Base-by-base conservation (phyloP, 2,329 filamentous ascomycete genomes). In the Teratosphaeriaceae sp. region DNA sequence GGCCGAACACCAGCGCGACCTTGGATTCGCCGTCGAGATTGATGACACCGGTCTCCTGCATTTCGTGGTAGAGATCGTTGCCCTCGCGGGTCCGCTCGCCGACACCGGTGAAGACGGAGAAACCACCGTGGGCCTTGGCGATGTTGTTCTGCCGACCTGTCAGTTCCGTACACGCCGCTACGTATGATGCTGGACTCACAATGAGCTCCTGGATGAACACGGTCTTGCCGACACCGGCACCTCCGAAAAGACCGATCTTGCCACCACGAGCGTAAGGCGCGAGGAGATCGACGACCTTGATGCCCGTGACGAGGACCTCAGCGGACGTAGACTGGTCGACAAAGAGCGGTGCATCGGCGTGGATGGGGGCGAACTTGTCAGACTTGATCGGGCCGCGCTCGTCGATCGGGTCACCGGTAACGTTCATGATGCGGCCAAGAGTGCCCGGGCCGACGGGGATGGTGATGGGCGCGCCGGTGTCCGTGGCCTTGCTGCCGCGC, bases 21-120 rank as follows among this genome's bases (percentile, higher is more conserved):
- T 98, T 98, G 72, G 92, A 97, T 65, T 96, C 90, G 73, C 92
- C 92, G 57, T 98, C 92, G 58, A 98, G 88, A 74, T 98, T 83
- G 74, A 98, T 98, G 80, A 98, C 92, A 67, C 86, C 88, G 60
- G 92, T 98, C 78, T 98, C 90, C 80, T 97, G 92, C 92, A 98
- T 98, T 82, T 98, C 92, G 78, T 98, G 90, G 85, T 98, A 98
- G 80, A 98, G 74, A 84, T 98, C 92, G 83, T 98, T 98, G 82
- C 92, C 92, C 84, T 98, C 92, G 88, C 92, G 92, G 69, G 92
- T 98, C 80, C 92, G 90, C 85, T 98, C 92, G 72, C 92, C 92
- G 75, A 98, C 92, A 90, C 92, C 92, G 69, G 88, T 95, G 85
- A 98, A 98, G 70, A 98, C 92, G 59, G 92, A 98, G 86, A 94